A percentile compares a stretch with the other conserved stretches of the same genome.
phyloP scores from a whole-genome alignment of 2,329 filamentous ascomycete genomes.

The Pseudofabraea citricarpa region DNA sequence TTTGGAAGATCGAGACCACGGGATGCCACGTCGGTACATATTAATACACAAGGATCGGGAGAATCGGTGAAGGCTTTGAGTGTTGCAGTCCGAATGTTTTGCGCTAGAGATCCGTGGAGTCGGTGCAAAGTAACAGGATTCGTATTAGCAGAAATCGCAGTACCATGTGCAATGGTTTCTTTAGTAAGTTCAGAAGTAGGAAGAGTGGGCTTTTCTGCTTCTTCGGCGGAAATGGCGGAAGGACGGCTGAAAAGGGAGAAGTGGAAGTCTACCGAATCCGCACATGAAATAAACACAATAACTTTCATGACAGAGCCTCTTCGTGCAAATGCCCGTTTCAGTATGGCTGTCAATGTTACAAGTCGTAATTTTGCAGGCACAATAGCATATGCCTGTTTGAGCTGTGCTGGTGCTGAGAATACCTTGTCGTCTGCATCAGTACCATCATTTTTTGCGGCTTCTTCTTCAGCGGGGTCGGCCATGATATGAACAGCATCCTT shows the following conservation, averaged over 20 bases:
- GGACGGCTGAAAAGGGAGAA: slow-evolving; percentile 67
- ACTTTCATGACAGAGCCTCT: slow-evolving; percentile 93
- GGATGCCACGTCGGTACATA: slow-evolving; percentile 94
- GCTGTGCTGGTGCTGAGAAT: slow-evolving; percentile 82
- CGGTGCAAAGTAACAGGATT: slow-evolving; percentile 78
- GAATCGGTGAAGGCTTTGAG: slow-evolving; percentile 73
- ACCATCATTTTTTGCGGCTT: slow-evolving; percentile 45
- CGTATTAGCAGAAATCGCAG: slow-evolving; percentile 68
- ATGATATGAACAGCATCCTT: slow-evolving; percentile 88
- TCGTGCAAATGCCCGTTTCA: slow-evolving; percentile 83
- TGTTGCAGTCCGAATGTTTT: slow-evolving; percentile 82
- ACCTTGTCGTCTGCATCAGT: slow-evolving; percentile 40
- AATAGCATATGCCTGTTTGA: slow-evolving; percentile 88
- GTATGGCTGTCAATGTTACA: slow-evolving; percentile 76
- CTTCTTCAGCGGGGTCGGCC: slow-evolving; percentile 47
- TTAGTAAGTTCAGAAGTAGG: slow-evolving; percentile 34
- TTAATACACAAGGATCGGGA: slow-evolving; percentile 71
- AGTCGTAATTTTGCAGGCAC: slow-evolving; percentile 86
- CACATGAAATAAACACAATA: slow-evolving; percentile 94
- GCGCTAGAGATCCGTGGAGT: slow-evolving; percentile 87
- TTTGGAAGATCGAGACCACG: slow-evolving; percentile 93
- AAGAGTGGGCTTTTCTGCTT: slow-evolving; percentile 25
- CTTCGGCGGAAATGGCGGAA: slow-evolving; percentile 13
- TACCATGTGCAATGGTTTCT: slow-evolving; percentile 63
- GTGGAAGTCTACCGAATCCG: slow-evolving; percentile 95